Base-by-base conservation (phyloP, 805 yeast genomes). In the Pichia paraexigua region DNA sequence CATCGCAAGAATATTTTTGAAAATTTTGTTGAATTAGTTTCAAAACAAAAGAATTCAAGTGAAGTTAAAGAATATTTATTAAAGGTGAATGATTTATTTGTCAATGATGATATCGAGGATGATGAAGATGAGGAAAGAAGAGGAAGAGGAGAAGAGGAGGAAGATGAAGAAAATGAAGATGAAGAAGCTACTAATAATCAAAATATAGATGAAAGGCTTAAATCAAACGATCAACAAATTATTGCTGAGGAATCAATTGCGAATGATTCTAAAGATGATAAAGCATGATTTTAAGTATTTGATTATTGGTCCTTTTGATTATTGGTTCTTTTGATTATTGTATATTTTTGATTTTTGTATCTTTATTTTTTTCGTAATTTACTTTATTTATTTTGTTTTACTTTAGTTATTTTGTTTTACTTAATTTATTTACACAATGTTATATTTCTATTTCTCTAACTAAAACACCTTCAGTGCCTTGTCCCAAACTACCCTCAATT, bases 391-490 rank as follows among this genome's bases (percentile, higher is more conserved):
- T 7, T 27, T 27, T 11, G 11, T 10, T 11, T 27, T 27, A 27
- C 9, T 27, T 13, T 3, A 5, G 11, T 30, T 15, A 30, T 13
- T 15, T 4, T n/a, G n/a, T 10, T 11, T 27, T 27, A 27, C 9
- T 27, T 13, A 13, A 5, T 30, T 30, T 15, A 30, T 13, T 15
- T 4, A 9, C 13, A 13, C 18, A 30, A 28, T 32, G 27, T 39
- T 47, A 58, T 15, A 80, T 49, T 3, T 77, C 78, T 12, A 84
- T 74, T 46, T 84, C 88, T 43, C 87, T 70, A 28, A 80, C 63
- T 40, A 86, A 60, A 0, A 83, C 69, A 5, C 90, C 91, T 63
- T 85, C 91, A 9, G 67, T 64, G 0, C 85, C 88, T 63, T 78
- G 79, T 0, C 86, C 82, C 45, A 85, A 65, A 32, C 76, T 70